Percentiles rank a stretch among this genome's conserved stretches.
phyloP scores from a whole-genome alignment of 1,139 yeast genomes.

The Candida sanyaensis region DNA sequence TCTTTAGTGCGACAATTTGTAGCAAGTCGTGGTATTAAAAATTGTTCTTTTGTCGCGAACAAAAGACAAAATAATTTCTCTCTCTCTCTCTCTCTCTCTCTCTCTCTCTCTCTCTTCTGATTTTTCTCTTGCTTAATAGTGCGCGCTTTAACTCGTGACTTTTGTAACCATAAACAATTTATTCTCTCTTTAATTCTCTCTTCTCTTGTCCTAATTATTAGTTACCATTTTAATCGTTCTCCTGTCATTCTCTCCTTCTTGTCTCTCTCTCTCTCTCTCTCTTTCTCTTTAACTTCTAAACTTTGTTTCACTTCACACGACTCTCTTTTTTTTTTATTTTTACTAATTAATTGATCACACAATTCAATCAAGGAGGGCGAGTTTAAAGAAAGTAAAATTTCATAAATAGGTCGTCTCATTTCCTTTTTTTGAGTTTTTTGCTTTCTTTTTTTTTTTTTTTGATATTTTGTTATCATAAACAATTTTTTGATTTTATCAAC shows the following conservation, averaged over 20 bases:
- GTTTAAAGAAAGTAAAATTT: background rate
- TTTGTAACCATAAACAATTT: background rate
- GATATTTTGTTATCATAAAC: background rate
- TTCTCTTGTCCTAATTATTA: background rate
- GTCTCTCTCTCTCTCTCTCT: background rate
- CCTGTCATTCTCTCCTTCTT: background rate
- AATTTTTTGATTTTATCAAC: background rate
- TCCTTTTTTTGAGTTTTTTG: background rate
- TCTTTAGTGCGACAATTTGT: background rate
- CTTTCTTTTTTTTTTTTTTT: background rate
- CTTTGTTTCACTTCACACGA: background rate
- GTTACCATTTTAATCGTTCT: too few relatives aligned
- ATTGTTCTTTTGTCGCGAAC: constrained; percentile 1
- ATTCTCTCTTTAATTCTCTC: background rate
- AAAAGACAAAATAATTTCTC: constrained; percentile 1
- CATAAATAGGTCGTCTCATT: constrained; percentile 2
- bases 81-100: too few relatives aligned
- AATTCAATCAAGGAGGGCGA: background rate
- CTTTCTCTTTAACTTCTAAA: background rate
- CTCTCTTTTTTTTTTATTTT: background rate
- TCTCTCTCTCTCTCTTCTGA: background rate
- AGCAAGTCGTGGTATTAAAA: background rate
- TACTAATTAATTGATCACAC: background rate
- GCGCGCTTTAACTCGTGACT: background rate
- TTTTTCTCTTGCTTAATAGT: background rate